Conservation (phyloP, 371 early-diverging fungal genomes). For the Mortierella sp. region DNA sequence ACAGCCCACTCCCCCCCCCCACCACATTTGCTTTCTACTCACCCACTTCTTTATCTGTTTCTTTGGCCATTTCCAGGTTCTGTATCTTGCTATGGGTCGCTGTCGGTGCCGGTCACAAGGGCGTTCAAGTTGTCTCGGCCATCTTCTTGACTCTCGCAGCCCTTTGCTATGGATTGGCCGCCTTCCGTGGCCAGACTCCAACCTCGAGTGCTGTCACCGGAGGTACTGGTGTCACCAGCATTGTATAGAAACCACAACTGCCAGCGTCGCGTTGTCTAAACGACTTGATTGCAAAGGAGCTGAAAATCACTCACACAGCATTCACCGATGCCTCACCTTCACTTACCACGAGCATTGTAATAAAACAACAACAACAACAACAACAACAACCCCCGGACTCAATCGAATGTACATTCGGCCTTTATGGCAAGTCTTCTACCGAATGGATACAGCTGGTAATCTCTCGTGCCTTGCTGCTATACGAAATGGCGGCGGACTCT, state of each 20-base stretch:
- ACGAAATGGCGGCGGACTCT: conserved; percentile 10
- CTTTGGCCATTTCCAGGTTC: conserved; percentile 11
- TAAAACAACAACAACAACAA: too few relatives aligned
- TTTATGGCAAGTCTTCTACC: too few relatives aligned
- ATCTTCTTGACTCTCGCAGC: conserved; percentile 36
- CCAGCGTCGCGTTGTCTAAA: too few relatives aligned
- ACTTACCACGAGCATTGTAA: too few relatives aligned
- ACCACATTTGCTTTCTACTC: too few relatives aligned
- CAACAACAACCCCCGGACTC: too few relatives aligned
- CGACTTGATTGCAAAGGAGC: too few relatives aligned
- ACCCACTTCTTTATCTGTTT: neutral
- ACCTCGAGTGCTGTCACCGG: conserved; percentile 43
- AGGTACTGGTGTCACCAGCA: conserved; percentile 41
- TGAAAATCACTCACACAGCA: too few relatives aligned
- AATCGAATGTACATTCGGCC: too few relatives aligned
- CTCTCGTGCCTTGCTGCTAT: conserved; percentile 20
- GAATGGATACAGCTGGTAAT: conserved; percentile 23
- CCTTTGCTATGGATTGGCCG: conserved; percentile 30
- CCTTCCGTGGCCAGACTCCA: conserved; percentile 27
- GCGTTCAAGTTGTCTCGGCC: conserved; percentile 27
- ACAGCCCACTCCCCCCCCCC: too few relatives aligned
- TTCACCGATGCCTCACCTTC: too few relatives aligned
- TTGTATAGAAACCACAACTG: conserved; percentile 27
- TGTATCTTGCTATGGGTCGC: conserved; percentile 43
- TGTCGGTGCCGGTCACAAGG: conserved; percentile 34